Conservation (phyloP, 495 filamentous ascomycete species). For the Cercophora newfieldiana region DNA sequence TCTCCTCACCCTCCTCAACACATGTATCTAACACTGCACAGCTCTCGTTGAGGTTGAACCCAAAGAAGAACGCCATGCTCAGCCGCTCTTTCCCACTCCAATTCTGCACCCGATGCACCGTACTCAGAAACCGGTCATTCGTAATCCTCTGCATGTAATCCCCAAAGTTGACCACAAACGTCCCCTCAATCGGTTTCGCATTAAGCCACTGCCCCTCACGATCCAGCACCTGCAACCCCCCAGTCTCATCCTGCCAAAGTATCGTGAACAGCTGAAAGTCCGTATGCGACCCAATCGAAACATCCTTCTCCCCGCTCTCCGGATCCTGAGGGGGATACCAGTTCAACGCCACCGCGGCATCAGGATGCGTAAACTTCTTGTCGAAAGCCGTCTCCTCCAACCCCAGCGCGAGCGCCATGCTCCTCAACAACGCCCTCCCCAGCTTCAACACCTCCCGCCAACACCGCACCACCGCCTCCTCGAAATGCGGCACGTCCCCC, state of each 20-base stretch:
- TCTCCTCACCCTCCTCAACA: constrained; percentile 49
- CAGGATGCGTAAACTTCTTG: constrained; percentile 48
- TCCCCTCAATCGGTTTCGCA: constrained; percentile 54
- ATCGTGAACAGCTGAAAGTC: constrained; percentile 64
- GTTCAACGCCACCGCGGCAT: constrained; percentile 32
- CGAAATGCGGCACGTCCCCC: constrained; percentile 36
- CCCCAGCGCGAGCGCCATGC: constrained; percentile 52
- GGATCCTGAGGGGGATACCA: constrained; percentile 29
- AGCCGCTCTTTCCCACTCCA: constrained; percentile 45
- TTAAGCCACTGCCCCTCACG: constrained; percentile 57
- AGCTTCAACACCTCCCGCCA: constrained; percentile 48
- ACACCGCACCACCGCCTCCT: constrained; percentile 44
- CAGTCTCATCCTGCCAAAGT: constrained; percentile 55
- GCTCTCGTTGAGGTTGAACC: constrained; percentile 50
- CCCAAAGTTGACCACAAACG: constrained; percentile 67
- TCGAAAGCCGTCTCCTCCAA: constrained; percentile 53
- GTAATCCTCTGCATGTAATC: constrained; percentile 67
- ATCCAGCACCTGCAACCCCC: constrained; percentile 56
- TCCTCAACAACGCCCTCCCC: constrained; percentile 45
- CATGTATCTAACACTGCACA: constrained; percentile 54
- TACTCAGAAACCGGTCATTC: constrained; percentile 61
- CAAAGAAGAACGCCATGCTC: constrained; percentile 63
- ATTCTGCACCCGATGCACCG: constrained; percentile 61
- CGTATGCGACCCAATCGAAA: constrained; percentile 58
- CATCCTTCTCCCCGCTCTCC: constrained; percentile 8